Evolutionary conservation across 1,139 yeast genomes (phyloP), one percentile per base, ranked within the genome.

Genomic region (Zygosaccharomyces pseudobailii): DNA sequence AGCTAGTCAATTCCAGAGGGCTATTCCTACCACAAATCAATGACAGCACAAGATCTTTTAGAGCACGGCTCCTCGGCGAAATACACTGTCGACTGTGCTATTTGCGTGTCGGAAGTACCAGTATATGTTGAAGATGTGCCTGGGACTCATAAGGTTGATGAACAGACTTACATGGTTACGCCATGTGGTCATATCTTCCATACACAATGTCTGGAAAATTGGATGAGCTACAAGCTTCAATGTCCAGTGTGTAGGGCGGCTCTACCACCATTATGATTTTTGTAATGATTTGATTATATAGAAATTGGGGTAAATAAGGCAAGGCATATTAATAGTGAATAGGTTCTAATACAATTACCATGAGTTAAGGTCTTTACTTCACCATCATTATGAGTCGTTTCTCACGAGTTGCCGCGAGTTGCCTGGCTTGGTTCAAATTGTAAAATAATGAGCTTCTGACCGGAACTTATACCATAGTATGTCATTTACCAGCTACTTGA

Each of bases 111-210:
- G 51, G 78, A 79, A 17, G 77, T 87, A 22, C 80, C 81, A 38
- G 56, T 66, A 2, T 57, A 59, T 40, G 59, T 62, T 1, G 63
- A 61, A 25, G 68, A 62, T 22, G 47, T 60, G 5, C 55, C 56
- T 35, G 64, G 58, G 41, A 62, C 62, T 6, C 65, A 57, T 52
- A 55, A 50, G 23, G 58, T 57, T 4, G 64, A 61, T 42, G 51
- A 56, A 24, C 56, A 61, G 49, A 68, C 71, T 32, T 88, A 86
- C 59, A 88, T 90, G 97, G 81, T 89, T 2, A 88, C 97, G 0
- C 97, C 97, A 1, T 90, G 97, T 64, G 76, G 81, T 45, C 97
- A 90, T 65, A 81, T 88, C 7, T 90, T 89, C 75, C 97, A 90
- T 61, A 76, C 87, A 0, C 83, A 79, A 32, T 90, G 97, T 69